phyloP scores from a whole-genome alignment of 305 asterid genomes.

The Fraxinus dipetala region DNA sequence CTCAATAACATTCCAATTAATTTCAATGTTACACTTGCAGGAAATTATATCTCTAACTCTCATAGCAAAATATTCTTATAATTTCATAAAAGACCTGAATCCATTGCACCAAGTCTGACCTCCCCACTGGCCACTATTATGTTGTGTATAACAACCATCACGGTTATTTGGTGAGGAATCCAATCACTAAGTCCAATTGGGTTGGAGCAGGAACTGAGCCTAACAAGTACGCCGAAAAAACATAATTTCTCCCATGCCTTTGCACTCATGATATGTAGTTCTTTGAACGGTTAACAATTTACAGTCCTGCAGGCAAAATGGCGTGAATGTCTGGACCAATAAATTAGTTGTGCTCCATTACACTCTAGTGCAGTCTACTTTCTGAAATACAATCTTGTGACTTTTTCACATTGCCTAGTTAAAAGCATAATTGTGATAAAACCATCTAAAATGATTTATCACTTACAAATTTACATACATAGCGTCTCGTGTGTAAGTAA shows the following conservation, averaged over 20 bases:
- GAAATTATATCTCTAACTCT: neutral
- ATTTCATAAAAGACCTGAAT: neutral
- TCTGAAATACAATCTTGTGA: neutral
- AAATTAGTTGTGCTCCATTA: neutral
- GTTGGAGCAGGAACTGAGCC: neutral
- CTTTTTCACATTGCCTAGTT: neutral
- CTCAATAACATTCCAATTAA: slow-evolving; percentile 15
- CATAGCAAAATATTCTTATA: neutral
- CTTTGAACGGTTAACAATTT: neutral
- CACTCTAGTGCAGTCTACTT: neutral
- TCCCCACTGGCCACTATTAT: slow-evolving; percentile 1
- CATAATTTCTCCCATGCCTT: neutral
- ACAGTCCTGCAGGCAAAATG: neutral
- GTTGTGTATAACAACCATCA: neutral
- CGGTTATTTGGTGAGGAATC: neutral
- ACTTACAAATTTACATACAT: neutral
- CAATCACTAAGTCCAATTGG: neutral
- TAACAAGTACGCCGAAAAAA: neutral
- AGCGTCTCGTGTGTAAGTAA: neutral
- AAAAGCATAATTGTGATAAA: neutral
- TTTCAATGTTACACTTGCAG: slow-evolving; percentile 1
- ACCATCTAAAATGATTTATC: neutral
- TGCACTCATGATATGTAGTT: neutral
- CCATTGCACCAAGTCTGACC: neutral
- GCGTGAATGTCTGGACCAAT: neutral